A percentile compares a stretch with the other conserved stretches of the same genome.
Evolutionary conservation across 768 basidiomycete species (phyloP).

Genomic region (Cyathus striatus): DNA sequence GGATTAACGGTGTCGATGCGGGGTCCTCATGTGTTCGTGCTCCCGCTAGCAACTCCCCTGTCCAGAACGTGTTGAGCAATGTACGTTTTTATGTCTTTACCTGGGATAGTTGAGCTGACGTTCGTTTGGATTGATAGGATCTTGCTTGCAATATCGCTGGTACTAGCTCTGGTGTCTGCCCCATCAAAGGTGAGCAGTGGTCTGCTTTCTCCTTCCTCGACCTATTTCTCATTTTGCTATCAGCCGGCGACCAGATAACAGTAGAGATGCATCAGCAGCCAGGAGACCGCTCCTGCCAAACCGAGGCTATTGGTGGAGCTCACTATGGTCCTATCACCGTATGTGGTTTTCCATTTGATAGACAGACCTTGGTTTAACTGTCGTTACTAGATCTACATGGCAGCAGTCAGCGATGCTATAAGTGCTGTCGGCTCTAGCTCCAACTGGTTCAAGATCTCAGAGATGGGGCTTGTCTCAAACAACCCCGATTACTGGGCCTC

Average conservation of each 20-base stretch:
- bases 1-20: not conserved
- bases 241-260: constrained; percentile 41
- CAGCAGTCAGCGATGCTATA: constrained; percentile 38
- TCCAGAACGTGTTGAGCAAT: constrained; percentile 18
- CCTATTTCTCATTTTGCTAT: not conserved
- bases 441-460: constrained; percentile 47
- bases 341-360: constrained; percentile 1
- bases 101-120: not conserved
- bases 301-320: constrained; percentile 45
- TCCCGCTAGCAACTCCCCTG: not conserved
- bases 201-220: not conserved
- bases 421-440: constrained; percentile 36
- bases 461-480: constrained; percentile 43
- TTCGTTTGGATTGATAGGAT: constrained; percentile 21
- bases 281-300: constrained; percentile 36
- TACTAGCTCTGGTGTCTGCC: constrained; percentile 31
- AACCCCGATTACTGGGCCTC: constrained; percentile 43
- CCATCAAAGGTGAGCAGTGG: constrained; percentile 29
- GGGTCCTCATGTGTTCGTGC: not conserved
- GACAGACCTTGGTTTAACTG: not conserved
- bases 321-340: constrained; percentile 45
- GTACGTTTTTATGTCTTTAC: constrained; percentile 16
- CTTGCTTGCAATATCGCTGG: constrained; percentile 42
- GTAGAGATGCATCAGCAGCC: constrained; percentile 56
- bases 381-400: constrained; percentile 35